Evolutionary conservation across 768 basidiomycete genomes (phyloP), one percentile per base, ranked within the genome.

Genomic region (Mycena galopus): DNA sequence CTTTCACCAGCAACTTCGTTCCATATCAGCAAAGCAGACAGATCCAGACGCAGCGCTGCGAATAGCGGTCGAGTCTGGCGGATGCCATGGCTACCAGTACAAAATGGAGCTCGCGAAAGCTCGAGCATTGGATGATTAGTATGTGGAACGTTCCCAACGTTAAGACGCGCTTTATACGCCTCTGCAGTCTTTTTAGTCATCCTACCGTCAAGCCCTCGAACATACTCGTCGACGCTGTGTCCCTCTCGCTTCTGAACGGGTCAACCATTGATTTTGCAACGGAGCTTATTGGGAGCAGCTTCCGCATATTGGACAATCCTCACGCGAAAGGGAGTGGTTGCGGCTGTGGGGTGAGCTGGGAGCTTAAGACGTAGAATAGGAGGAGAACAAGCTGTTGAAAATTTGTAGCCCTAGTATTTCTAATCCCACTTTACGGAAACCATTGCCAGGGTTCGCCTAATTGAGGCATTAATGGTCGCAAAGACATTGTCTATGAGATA

Each of bases 21-120:
- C 83, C 53, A 94, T 98, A 69, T 88, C 94, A 12, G 77, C 85
- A n/a, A 85, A 90, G 44, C 89, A 94, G 77, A 84, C 89, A 12
- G 87, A 93, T 74, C 81, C 90, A 0, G 78, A 88, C 59, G 86
- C 94, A 25, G 94, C 92, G 4, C 85, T 98, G 27, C 86, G 96
- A 73, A 88, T 99, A 74, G 86, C 91, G 1, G 96, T 98, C 29
- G 96, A 98, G 77, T 95, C 93, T 14, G 97, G 97, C 14, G 97
- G 97, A 23, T 99, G 97, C 78, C 97, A 99, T 79, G 97, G 97
- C 42, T 98, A 98, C 81, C 96, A 98, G 78, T 98, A 98, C 82
- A 97, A 94, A 76, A 90, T 99, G 88, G 91, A 93, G 66, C 87
- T 98, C 4, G 92, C 94, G 3, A 86, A 86, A 42, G 81, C 83